Conservation (phyloP, 2,329 filamentous ascomycete species). For the Xylariales sp. region DNA sequence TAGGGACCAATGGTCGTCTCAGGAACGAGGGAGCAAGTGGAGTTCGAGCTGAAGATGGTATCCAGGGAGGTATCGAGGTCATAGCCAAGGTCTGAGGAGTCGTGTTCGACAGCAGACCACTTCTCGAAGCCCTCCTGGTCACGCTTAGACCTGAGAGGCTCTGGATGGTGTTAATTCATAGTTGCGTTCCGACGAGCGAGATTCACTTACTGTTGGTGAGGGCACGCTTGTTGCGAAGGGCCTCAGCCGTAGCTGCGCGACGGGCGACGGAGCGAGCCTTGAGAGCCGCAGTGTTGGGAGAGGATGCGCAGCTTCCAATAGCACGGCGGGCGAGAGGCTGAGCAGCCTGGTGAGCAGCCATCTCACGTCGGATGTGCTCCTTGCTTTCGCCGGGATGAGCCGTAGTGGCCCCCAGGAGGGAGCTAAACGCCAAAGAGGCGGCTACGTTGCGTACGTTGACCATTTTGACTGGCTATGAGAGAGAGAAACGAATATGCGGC, state of each 20-base stretch:
- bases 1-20: conserved; percentile 49
- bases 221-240: conserved; percentile 53
- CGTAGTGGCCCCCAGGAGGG: conserved; percentile 42
- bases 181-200: not conserved
- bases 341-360: conserved; percentile 50
- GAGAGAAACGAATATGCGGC: conserved; percentile 13
- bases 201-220: conserved; percentile 42
- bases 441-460: conserved; percentile 44
- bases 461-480: conserved; percentile 38
- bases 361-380: conserved; percentile 48
- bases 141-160: conserved; percentile 45
- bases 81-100: conserved; percentile 46
- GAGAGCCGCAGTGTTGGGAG: conserved; percentile 52
- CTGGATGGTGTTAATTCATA: conserved; percentile 28
- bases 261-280: conserved; percentile 53
- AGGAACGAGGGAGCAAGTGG: conserved; percentile 47
- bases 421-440: conserved; percentile 44
- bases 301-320: conserved; percentile 52
- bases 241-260: conserved; percentile 52
- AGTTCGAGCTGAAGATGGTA: conserved; percentile 49
- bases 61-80: conserved; percentile 53
- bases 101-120: conserved; percentile 44
- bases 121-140: conserved; percentile 45
- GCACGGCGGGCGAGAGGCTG: conserved; percentile 52
- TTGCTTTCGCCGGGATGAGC: conserved; percentile 55